Evolutionary conservation across 1,284 basidiomycete species (phyloP), one percentile per base, ranked within the genome.

Genomic region (Rhodotorula sp.): DNA sequence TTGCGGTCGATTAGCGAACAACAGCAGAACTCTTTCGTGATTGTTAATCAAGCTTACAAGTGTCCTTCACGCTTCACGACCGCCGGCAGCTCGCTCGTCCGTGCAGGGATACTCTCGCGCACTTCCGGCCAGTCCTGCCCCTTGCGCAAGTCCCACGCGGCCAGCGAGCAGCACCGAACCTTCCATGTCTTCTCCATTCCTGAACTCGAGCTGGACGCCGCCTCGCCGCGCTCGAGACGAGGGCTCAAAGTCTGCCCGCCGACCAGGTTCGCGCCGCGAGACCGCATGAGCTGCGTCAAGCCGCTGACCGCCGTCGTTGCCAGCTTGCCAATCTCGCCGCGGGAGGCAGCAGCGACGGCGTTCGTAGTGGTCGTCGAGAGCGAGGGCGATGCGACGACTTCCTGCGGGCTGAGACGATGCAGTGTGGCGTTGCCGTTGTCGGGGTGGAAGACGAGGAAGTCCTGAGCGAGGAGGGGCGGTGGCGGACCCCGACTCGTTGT

Each of bases 221-320:
- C 34, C 16, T 23, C 66, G 4, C 19, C 58, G 19, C 34, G 31
- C 19, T 8, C 48, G 38, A 43, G 12, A 14, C 38, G 38, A 43
- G 38, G 38, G 38, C 38, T 43, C 38, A 43, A 14, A 43, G 10
- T 43, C 6, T 7, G 5, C 19, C 19, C 48, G n/a, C 43, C 52
- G 34, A 60, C 43, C 65, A 49, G 16, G 55, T 58, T 38, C 60
- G 48, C 50, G n/a, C 61, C 50, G 18, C 62, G 62, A 14, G 49
- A 43, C 52, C 64, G 64, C 73, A 75, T 73, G 23, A 75, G 52
- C 52, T 73, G 71, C 38, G 64, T 68, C 52, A 76, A 43, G 15
- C 69, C 74, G 31, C 72, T 71, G 19, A 69, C 72, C 10, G 74
- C 74, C 15, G 64, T 76, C 18, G 65, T 64, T 12, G 74, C 72